Evolutionary conservation across 1,284 basidiomycete genomes (phyloP).

Genomic region (Erythrobasidium hasegawianum): DNA sequence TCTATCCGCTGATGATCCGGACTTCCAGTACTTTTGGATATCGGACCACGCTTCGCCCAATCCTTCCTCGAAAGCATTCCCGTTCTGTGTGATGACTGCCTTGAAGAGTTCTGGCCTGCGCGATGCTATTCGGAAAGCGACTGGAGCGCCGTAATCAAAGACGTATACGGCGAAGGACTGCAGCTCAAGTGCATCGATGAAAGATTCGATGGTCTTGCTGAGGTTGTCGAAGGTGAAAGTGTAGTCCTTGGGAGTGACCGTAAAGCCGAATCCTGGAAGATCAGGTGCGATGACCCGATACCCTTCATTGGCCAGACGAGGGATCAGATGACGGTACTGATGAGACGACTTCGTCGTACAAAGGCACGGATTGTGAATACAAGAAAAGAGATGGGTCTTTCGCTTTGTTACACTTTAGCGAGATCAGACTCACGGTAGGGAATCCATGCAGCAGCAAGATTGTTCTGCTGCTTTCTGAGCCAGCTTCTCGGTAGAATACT

Average conservation of each 20-base stretch:
- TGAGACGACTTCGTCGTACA: slow-evolving; percentile 48
- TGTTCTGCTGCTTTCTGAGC: slow-evolving; percentile 47
- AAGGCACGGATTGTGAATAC: neutral
- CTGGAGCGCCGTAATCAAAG: slow-evolving; percentile 57
- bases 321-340: slow-evolving; percentile 56
- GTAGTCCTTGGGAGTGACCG: slow-evolving; percentile 52
- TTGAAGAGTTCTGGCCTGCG: slow-evolving; percentile 52
- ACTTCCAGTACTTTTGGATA: slow-evolving; percentile 50
- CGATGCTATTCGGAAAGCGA: slow-evolving; percentile 53
- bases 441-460: slow-evolving; percentile 56
- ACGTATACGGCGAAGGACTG: slow-evolving; percentile 53
- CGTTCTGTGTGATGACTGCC: slow-evolving; percentile 56
- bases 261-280: slow-evolving; percentile 56
- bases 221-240: slow-evolving; percentile 53
- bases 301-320: slow-evolving; percentile 49
- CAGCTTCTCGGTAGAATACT: slow-evolving; percentile 54
- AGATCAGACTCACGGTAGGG: slow-evolving; percentile 45
- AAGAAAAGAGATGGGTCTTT: too few relatives aligned
- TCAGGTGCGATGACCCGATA: slow-evolving; percentile 57
- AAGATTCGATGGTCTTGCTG: slow-evolving; percentile 51
- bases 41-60: slow-evolving; percentile 51
- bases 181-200: slow-evolving; percentile 52
- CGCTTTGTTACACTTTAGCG: neutral
- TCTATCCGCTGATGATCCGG: slow-evolving; percentile 13
- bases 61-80: slow-evolving; percentile 54